These are phyloP conservation scores for Phanerodontia chrysosporium DNA, from an alignment of 768 basidiomycete genomes.

Conservation along the genomic window DNA sequence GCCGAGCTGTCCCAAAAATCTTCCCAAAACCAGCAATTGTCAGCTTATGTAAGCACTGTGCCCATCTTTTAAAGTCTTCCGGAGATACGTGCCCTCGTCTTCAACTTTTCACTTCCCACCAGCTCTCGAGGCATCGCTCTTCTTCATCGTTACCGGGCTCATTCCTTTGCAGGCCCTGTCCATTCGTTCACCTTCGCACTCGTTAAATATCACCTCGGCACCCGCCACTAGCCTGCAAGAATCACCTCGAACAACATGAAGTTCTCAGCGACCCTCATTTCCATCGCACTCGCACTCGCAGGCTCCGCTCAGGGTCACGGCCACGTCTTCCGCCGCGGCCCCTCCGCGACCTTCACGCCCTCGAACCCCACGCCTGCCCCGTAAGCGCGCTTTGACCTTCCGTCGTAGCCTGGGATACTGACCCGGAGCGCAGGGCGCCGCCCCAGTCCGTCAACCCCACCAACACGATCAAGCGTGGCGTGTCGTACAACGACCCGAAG, in stretches of 20 bases:
- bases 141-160: background rate
- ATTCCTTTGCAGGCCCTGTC: background rate
- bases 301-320: slow-evolving; percentile 17
- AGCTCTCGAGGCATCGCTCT: background rate
- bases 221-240: background rate
- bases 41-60: background rate
- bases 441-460: slow-evolving; percentile 4
- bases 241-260: slow-evolving; percentile 16
- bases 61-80: background rate
- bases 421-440: background rate
- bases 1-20: background rate
- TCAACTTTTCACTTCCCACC: background rate
- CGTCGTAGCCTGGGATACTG: background rate
- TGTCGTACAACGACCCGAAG: slow-evolving; percentile 24
- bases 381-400: background rate
- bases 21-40: background rate
- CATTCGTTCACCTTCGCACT: background rate
- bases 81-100: background rate
- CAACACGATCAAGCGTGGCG: slow-evolving; percentile 23
- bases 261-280: slow-evolving; percentile 19
- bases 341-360: slow-evolving; percentile 19
- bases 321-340: slow-evolving; percentile 19
- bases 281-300: slow-evolving; percentile 20
- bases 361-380: slow-evolving; percentile 1
- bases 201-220: background rate